Percentiles rank a stretch among this genome's conserved stretches.
Evolutionary conservation across 164 flowering plant genomes (phyloP).

Genomic region (Saururus chinensis): DNA sequence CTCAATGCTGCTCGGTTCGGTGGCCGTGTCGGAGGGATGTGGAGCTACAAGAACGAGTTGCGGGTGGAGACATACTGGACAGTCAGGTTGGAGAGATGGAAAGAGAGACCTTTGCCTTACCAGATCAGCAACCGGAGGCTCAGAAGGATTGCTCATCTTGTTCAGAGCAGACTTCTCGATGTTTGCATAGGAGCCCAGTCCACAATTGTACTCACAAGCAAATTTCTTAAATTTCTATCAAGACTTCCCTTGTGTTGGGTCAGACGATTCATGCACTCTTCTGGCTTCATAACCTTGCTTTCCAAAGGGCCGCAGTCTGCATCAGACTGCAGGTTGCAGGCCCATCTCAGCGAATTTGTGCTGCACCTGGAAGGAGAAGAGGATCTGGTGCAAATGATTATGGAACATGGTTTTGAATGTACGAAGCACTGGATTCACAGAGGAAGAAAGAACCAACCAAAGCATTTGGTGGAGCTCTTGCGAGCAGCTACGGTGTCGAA

Average conservation of each 20-base stretch:
- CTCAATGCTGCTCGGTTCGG: neutral
- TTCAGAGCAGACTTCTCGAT: neutral
- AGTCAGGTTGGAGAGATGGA: conserved; percentile 27
- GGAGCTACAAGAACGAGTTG: conserved; percentile 5
- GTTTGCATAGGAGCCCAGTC: conserved; percentile 29
- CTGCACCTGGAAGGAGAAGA: conserved; percentile 58
- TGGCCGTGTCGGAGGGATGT: neutral
- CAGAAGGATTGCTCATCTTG: neutral
- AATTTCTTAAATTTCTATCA: conserved; percentile 27
- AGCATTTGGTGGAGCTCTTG: conserved; percentile 29
- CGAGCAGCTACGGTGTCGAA: conserved; percentile 10
- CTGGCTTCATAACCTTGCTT: no score
- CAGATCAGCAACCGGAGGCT: neutral
- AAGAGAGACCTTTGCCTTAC: conserved; percentile 12
- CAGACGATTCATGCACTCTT: neutral
- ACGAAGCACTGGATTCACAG: conserved; percentile 23
- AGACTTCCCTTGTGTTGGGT: conserved; percentile 16
- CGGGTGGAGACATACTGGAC: conserved; percentile 38
- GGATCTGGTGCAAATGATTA: conserved; percentile 29
- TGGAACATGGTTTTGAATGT: conserved; percentile 21
- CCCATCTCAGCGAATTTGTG: conserved; percentile 20
- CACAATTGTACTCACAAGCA: conserved; percentile 31
- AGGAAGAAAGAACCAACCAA: conserved; percentile 34
- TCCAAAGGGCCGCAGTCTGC: no score
- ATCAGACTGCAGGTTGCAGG: neutral